Conservation (phyloP, 2,329 filamentous ascomycete genomes). For the Monascus ruber region DNA sequence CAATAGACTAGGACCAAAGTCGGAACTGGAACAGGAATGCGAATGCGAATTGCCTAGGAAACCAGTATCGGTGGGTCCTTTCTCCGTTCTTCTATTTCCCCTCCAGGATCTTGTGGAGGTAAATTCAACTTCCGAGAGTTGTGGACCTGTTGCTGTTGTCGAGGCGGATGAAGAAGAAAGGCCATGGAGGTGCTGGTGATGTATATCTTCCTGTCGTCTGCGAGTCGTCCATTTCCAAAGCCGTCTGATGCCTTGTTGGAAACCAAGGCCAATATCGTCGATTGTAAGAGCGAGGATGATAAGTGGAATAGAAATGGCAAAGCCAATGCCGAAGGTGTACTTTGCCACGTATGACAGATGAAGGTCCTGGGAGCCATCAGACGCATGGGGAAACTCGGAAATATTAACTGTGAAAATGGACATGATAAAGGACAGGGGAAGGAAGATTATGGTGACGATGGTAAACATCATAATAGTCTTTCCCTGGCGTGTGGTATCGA, state of each 20-base stretch:
- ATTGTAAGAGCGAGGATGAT: conserved; percentile 36
- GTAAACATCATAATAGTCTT: conserved; percentile 50
- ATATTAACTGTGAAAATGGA: conserved; percentile 47
- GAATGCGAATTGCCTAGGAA: too few relatives aligned
- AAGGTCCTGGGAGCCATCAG: conserved; percentile 23
- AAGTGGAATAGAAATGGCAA: conserved; percentile 42
- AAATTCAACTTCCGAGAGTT: too few relatives aligned
- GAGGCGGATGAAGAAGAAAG: too few relatives aligned
- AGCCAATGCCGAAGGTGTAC: conserved; percentile 46
- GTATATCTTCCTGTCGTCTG: conserved; percentile 2
- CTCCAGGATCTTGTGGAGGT: conserved; percentile 6
- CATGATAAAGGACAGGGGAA: conserved; percentile 45
- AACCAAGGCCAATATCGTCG: conserved; percentile 29
- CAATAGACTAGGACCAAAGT: conserved; percentile 14
- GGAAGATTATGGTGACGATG: conserved; percentile 47
- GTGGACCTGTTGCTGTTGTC: too few relatives aligned
- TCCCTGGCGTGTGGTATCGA: conserved; percentile 46
- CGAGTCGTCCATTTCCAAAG: conserved; percentile 16
- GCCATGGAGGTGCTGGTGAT: too few relatives aligned
- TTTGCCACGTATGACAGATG: conserved; percentile 41
- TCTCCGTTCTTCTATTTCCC: conserved; percentile 13
- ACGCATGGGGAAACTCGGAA: conserved; percentile 33
- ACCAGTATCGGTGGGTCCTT: neutral
- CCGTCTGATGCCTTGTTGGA: conserved; percentile 12
- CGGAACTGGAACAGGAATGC: too few relatives aligned